phyloP scores from a whole-genome alignment of 176 grass and related monocot genomes.

The Cenchrus purpureus region DNA sequence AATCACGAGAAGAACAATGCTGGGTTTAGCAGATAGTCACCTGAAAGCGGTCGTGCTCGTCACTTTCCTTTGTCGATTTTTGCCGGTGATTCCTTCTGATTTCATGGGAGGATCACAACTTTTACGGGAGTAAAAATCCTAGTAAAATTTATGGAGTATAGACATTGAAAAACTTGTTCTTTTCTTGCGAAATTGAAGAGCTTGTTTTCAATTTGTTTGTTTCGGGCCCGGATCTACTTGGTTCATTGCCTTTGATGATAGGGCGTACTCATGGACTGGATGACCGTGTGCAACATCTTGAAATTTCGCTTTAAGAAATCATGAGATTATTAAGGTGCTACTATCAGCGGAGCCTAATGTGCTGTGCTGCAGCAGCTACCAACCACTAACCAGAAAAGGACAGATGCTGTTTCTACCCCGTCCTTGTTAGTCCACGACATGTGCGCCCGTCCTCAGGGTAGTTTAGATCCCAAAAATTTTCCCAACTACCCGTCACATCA shows the following conservation, averaged over 20 bases:
- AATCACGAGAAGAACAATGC: conserved; percentile 2
- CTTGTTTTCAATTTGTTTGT: neutral
- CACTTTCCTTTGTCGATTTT: conserved; percentile 3
- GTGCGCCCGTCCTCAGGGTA: no score
- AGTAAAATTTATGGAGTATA: no score
- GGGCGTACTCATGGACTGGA: neutral
- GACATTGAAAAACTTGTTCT: neutral
- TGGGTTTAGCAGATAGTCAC: neutral
- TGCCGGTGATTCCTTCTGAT: neutral
- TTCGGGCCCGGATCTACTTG: neutral
- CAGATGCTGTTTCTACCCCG: neutral
- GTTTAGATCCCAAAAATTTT: no score
- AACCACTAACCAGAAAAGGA: neutral
- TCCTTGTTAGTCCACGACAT: no score
- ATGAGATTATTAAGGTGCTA: conserved; percentile 23
- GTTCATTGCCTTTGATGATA: neutral
- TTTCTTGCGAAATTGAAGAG: neutral
- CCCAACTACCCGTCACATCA: no score
- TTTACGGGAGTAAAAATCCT: no score
- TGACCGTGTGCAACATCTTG: neutral
- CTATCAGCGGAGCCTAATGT: neutral
- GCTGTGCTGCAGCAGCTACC: neutral
- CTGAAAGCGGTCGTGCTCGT: neutral
- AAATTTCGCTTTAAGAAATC: conserved; percentile 7
- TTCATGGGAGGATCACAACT: no score